A percentile compares a stretch with the other conserved stretches of the same genome.
phyloP scores from a whole-genome alignment of 306 rosid genomes.

The Morella rubra region DNA sequence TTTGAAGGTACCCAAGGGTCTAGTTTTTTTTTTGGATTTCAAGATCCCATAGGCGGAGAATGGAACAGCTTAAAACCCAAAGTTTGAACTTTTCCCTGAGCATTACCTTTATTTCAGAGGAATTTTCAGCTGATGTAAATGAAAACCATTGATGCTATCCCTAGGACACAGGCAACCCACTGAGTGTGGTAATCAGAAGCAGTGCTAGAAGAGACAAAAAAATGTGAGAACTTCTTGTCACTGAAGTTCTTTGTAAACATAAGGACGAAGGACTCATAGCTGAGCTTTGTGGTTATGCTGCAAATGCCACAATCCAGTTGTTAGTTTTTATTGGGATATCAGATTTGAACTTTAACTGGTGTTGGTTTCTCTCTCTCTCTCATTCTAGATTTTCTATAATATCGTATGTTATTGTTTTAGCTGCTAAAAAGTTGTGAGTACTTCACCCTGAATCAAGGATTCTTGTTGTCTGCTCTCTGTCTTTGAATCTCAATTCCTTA shows the following conservation, averaged over 20 bases:
- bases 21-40: too few species aligned
- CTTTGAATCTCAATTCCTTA: constrained; percentile 3
- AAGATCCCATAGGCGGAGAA: too few species aligned
- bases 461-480: not conserved
- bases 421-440: not conserved
- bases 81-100: not conserved
- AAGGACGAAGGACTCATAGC: not conserved
- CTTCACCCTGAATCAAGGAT: not conserved
- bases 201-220: not conserved
- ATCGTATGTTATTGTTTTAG: not conserved
- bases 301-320: not conserved
- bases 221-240: not conserved
- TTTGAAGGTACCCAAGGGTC: too few species aligned
- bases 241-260: too few species aligned
- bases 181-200: not conserved
- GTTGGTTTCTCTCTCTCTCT: not conserved
- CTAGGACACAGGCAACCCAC: not conserved
- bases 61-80: too few species aligned
- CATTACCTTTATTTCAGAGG: not conserved
- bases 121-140: too few species aligned
- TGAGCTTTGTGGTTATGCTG: not conserved
- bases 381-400: not conserved
- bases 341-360: not conserved
- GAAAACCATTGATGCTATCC: not conserved
- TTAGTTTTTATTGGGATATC: not conserved